These are phyloP conservation scores for Echites panduratus DNA, from an alignment of 257 asterid genomes.

Conservation along the genomic window DNA sequence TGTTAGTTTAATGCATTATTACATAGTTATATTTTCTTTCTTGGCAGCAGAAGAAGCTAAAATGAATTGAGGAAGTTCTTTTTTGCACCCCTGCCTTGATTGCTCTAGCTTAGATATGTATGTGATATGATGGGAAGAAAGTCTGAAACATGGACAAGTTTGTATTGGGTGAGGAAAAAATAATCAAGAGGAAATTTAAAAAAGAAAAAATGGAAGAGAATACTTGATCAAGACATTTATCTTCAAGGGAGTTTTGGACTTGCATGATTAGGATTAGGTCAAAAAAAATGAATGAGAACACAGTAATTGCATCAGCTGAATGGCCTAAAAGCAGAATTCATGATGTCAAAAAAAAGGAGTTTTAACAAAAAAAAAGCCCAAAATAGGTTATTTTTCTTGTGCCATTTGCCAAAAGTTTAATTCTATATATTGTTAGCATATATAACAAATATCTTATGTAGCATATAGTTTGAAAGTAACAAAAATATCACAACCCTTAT, in stretches of 20 bases:
- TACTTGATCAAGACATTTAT: slow-evolving; percentile 20
- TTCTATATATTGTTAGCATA: neutral
- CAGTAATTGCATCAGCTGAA: neutral
- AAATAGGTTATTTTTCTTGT: neutral
- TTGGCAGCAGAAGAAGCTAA: slow-evolving; percentile 3
- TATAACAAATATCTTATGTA: too few relatives aligned
- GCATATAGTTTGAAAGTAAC: too few relatives aligned
- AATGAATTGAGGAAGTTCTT: slow-evolving; percentile 24
- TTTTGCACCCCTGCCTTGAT: slow-evolving; percentile 12
- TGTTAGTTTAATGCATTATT: too few relatives aligned
- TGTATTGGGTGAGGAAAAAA: neutral
- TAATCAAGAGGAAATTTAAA: too few relatives aligned
- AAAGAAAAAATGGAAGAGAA: too few relatives aligned
- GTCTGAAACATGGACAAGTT: neutral
- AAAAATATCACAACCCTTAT: too few relatives aligned
- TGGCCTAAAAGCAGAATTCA: neutral
- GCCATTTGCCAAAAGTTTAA: neutral
- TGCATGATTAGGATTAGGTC: slow-evolving; percentile 17
- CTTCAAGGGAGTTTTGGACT: slow-evolving; percentile 3
- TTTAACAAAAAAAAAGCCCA: neutral
- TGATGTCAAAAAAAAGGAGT: neutral
- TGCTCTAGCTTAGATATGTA: too few relatives aligned
- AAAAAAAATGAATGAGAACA: neutral
- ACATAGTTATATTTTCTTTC: slow-evolving; percentile 32
- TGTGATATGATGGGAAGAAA: too few relatives aligned